Conservation (phyloP, 192 early-diverging fungal species). For the Umbelopsis sp. region DNA sequence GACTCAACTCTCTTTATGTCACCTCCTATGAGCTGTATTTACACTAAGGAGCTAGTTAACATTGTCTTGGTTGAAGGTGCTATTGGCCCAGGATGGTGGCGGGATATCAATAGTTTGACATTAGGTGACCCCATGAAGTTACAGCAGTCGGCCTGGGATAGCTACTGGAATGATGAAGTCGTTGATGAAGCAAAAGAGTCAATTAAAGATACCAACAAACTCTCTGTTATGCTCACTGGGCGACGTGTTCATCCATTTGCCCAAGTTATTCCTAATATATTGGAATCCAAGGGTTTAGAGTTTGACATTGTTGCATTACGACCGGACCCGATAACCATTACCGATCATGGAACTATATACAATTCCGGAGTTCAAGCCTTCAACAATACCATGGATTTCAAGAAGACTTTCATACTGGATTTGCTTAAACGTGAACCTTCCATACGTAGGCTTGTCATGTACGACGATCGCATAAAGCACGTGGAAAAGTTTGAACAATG, state of each 20-base stretch:
- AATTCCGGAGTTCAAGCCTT: conserved; percentile 10
- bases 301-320: conserved; percentile 35
- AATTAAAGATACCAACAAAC: conserved; percentile 20
- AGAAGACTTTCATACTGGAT: conserved; percentile 28
- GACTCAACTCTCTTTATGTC: conserved; percentile 37
- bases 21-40: conserved; percentile 25
- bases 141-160: conserved; percentile 27
- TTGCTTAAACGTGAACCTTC: conserved; percentile 20
- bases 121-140: conserved; percentile 21
- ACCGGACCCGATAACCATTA: conserved; percentile 27
- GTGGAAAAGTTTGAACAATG: conserved; percentile 16
- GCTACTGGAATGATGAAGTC: conserved; percentile 34
- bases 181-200: conserved; percentile 23
- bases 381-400: conserved; percentile 34
- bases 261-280: conserved; percentile 14
- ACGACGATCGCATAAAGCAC: conserved; percentile 31
- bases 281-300: conserved; percentile 16
- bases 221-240: conserved; percentile 33
- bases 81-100: conserved; percentile 38
- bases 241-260: conserved; percentile 35
- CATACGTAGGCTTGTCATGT: conserved; percentile 24
- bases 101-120: conserved; percentile 30
- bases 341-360: not conserved
- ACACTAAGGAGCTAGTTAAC: conserved; percentile 7
- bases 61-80: conserved; percentile 16